Percentiles rank a stretch among this genome's conserved stretches.
These are phyloP conservation scores for Inonotus hispidus DNA, from an alignment of 1,284 basidiomycete species.

Conservation along the genomic window DNA sequence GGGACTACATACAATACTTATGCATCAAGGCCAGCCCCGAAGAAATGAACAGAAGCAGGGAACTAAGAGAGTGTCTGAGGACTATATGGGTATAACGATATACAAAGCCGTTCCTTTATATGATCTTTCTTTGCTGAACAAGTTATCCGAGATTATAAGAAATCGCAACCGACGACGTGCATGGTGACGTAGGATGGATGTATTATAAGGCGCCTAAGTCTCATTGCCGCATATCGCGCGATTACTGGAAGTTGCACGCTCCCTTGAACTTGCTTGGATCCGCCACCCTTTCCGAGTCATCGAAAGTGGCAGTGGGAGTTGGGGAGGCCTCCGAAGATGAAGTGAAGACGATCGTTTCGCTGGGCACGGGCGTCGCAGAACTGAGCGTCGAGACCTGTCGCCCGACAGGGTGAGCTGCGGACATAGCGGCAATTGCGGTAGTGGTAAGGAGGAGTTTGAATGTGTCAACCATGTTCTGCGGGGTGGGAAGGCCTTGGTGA, in stretches of 20 bases:
- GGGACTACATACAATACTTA: too few species aligned
- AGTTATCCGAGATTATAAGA: too few species aligned
- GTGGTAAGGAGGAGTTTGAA: neutral
- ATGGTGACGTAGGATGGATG: too few species aligned
- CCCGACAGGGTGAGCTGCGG: neutral
- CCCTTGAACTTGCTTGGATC: neutral
- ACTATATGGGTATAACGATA: too few species aligned
- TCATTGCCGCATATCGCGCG: neutral
- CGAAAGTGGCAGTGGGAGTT: neutral
- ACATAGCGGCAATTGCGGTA: neutral
- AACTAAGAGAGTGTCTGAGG: too few species aligned
- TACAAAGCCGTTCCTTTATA: too few species aligned
- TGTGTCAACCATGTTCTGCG: neutral
- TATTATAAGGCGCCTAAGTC: neutral
- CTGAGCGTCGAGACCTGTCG: neutral
- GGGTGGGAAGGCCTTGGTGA: neutral
- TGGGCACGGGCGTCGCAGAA: neutral
- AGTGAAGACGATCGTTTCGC: neutral
- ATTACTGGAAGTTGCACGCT: neutral
- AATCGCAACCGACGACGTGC: too few species aligned
- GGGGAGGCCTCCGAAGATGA: neutral
- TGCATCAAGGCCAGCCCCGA: too few species aligned
- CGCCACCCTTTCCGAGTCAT: neutral
- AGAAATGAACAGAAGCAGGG: too few species aligned
- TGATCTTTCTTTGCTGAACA: too few species aligned